Base-by-base conservation (phyloP, 176 grass and related monocot species). In the Oryza australiensis region DNA sequence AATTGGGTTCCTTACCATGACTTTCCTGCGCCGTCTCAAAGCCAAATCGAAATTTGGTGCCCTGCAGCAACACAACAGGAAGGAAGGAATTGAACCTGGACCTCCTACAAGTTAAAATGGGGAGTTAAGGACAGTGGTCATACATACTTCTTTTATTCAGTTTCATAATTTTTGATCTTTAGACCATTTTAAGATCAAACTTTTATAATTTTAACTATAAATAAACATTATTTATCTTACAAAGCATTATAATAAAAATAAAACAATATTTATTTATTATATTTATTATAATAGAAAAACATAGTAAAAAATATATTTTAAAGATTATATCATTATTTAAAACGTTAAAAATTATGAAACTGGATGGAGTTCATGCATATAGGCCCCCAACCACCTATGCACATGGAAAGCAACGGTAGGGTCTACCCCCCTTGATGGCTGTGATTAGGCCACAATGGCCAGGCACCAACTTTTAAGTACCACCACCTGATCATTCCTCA, bases 401-500 rank as follows among this genome's bases (percentile, higher is more conserved):
- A 90, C 88, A 90, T 90, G 84, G 84, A 90, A 82, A 73, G 88
- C 66, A 73, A 74, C 79, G 84, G 62, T 73, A 66, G 83, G 79
- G 68, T 46, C 83, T 84, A 59, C 62, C 26, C 42, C 33, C 59
- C 83, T 90, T 88, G 86, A 87, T 87, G 93, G 90, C 72, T 88
- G 83, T 87, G 88, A 90, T 93, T 87, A 80, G 73, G 84, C 88
- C 88, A 96, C 94, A 83, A 82, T 92, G 83, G 33, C 83, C 65
- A 83, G 86, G 82, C 93, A 80, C 93, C 68, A 86, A 95, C 85
- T 92, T 95, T 95, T 82, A 88, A 90, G 93, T 80, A 80, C 78
- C 90, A 95, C 90, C 84, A 92, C 87, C 93, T 92, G 93, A 95
- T 92, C 82, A 68, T 90, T 93, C 87, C 78, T 81, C 77, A 66